phyloP scores from a whole-genome alignment of 73 alveolate species.

The Halteria grandinella region DNA sequence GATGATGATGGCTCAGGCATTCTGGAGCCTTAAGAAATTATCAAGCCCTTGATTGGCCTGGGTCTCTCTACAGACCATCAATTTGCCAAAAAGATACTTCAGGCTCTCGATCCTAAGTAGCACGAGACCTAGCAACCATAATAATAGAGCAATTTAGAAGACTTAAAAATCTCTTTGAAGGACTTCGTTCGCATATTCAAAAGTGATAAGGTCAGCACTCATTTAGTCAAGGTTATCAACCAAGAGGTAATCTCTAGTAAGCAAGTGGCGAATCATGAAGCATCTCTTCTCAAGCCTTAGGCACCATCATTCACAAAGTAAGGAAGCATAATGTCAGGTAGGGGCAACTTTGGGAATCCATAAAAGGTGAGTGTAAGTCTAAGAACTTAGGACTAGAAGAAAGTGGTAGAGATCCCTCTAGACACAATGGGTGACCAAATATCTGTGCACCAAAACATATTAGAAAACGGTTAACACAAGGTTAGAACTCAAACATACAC shows the following conservation, averaged over 20 bases:
- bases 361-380: too few species aligned
- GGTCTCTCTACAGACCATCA: constrained; percentile 63
- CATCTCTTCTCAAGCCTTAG: too few species aligned
- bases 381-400: constrained; percentile 27
- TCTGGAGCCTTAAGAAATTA: constrained; percentile 55
- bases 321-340: too few species aligned
- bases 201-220: constrained; percentile 61
- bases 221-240: constrained; percentile 48
- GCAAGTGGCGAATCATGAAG: background rate
- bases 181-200: constrained; percentile 71
- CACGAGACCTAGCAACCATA: background rate
- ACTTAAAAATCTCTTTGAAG: constrained; percentile 44
- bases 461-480: constrained; percentile 38
- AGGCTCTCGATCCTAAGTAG: constrained; percentile 42
- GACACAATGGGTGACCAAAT: constrained; percentile 32
- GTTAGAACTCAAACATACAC: constrained; percentile 8
- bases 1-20: constrained; percentile 71
- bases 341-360: too few species aligned
- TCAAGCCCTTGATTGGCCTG: constrained; percentile 55
- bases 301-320: too few species aligned
- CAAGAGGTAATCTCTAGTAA: constrained; percentile 18
- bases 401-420: constrained; percentile 42
- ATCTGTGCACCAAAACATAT: constrained; percentile 15
- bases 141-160: constrained; percentile 58
- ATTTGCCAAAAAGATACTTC: constrained; percentile 52